These are phyloP conservation scores for Colletotrichum endophyticum DNA, from an alignment of 2,329 filamentous ascomycete species.

Conservation along the genomic window DNA sequence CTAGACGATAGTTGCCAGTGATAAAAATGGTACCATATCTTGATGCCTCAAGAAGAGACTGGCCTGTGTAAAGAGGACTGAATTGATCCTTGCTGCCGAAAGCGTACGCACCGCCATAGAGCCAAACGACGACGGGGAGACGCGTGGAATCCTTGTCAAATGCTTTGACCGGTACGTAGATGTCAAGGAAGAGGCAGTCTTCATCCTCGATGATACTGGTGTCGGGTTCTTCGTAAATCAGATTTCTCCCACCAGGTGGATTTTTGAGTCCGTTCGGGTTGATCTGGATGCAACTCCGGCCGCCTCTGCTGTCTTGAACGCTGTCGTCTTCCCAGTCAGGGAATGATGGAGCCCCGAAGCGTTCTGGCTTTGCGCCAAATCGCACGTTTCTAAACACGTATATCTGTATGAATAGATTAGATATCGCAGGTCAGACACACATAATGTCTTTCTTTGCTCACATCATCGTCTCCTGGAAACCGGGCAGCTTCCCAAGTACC, in stretches of 20 bases:
- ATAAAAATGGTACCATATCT: constrained; percentile 48
- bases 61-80: constrained; percentile 42
- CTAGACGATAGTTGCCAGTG: constrained; percentile 52
- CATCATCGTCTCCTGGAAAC: background rate
- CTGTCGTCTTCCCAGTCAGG: background rate
- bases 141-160: constrained; percentile 36
- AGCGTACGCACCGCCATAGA: constrained; percentile 50
- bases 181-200: constrained; percentile 55
- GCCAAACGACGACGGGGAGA: constrained; percentile 50
- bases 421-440: no score
- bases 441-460: background rate
- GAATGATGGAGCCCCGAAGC: background rate
- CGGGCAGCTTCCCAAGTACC: background rate
- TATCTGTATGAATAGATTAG: background rate
- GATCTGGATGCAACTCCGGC: background rate
- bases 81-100: constrained; percentile 44
- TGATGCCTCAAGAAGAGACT: constrained; percentile 36
- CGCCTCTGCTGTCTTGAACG: background rate
- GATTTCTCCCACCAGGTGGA: background rate
- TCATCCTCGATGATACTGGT: constrained; percentile 27
- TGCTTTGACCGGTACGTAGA: constrained; percentile 50
- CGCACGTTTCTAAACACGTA: background rate
- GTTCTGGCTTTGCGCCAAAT: background rate
- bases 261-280: background rate
- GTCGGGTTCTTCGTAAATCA: background rate